phyloP scores from a whole-genome alignment of 192 early-diverging fungal species.

The Coemansia sp. region DNA sequence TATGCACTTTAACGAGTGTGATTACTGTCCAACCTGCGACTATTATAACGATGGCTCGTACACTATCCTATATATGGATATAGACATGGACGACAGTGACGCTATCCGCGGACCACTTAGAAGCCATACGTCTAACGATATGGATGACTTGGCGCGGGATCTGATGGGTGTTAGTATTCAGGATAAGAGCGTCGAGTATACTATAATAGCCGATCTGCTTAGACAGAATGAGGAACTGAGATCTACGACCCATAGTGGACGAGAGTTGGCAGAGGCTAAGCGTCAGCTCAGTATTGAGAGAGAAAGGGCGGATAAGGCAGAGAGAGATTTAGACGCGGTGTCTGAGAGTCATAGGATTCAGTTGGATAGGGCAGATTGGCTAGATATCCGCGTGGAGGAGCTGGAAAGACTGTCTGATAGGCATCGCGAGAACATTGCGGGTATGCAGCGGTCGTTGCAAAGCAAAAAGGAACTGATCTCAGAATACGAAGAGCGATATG shows the following conservation, averaged over 20 bases:
- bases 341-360: neutral
- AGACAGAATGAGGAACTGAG: neutral
- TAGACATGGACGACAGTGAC: neutral
- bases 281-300: neutral
- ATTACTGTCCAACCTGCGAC: conserved; percentile 14
- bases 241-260: neutral
- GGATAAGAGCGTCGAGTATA: neutral
- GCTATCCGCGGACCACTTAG: neutral
- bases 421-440: conserved; percentile 14
- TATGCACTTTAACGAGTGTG: neutral
- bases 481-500: neutral
- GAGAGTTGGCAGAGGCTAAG: neutral
- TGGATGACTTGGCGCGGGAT: neutral
- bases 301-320: neutral
- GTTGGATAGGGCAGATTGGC: neutral
- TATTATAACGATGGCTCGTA: neutral
- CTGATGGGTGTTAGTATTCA: neutral
- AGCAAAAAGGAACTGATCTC: conserved; percentile 7
- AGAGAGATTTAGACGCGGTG: neutral
- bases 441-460: conserved; percentile 16
- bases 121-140: neutral
- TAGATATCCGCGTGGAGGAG: neutral
- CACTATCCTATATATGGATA: neutral
- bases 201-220: neutral
- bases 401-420: conserved; percentile 9